Conservation (phyloP, 2,329 filamentous ascomycete species). For the Colletotrichum sp. region DNA sequence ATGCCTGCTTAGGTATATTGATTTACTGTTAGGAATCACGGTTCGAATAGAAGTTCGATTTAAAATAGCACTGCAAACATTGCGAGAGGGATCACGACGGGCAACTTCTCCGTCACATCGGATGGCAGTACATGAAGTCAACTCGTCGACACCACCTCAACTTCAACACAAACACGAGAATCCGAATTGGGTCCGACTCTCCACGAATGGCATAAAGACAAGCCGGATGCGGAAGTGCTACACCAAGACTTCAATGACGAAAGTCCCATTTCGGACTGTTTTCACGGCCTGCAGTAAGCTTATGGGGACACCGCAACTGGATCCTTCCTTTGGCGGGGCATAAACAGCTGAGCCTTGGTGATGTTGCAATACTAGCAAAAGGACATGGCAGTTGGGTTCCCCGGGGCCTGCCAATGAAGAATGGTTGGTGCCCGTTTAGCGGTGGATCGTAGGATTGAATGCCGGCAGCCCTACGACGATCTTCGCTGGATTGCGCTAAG, state of each 20-base stretch:
- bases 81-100: neutral
- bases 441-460: neutral
- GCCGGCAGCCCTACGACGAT: neutral
- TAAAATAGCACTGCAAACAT: neutral
- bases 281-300: neutral
- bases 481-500: neutral
- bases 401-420: neutral
- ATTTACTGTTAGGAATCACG: neutral
- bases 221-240: neutral
- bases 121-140: neutral
- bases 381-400: neutral
- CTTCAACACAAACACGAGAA: neutral
- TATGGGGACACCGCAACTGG: neutral
- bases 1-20: neutral
- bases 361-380: neutral
- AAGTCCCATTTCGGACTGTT: neutral
- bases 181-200: accelerated
- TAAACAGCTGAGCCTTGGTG: neutral
- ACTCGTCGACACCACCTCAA: neutral
- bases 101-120: neutral
- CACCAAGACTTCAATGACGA: neutral
- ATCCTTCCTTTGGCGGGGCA: neutral
- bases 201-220: neutral
- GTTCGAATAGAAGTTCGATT: neutral
- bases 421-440: neutral